phyloP scores from a whole-genome alignment of 169 alveolate genomes.

The Babesia ovis region DNA sequence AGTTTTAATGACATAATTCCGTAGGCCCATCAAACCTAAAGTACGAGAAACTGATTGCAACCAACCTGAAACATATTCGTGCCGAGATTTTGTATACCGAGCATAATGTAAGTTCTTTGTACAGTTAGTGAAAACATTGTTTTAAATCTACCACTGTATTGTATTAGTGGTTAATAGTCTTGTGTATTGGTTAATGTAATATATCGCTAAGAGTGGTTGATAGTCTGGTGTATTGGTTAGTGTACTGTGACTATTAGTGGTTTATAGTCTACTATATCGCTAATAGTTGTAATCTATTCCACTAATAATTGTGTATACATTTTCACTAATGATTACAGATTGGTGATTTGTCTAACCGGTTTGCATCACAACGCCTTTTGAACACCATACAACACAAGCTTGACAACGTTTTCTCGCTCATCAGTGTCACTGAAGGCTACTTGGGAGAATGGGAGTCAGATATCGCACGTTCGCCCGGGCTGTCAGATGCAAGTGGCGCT shows the following conservation, averaged over 20 bases:
- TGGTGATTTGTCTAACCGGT: constrained; percentile 58
- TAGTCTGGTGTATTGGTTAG: too few relatives aligned
- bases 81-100: constrained; percentile 65
- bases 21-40: constrained; percentile 45
- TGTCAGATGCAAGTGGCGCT: constrained; percentile 13
- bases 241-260: too few relatives aligned
- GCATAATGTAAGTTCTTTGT: constrained; percentile 47
- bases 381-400: constrained; percentile 53
- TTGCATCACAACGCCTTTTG: constrained; percentile 44
- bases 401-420: constrained; percentile 56
- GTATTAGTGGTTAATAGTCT: neutral
- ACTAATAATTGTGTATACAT: neutral
- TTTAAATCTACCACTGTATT: neutral
- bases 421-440: constrained; percentile 68
- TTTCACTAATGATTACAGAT: constrained; percentile 15
- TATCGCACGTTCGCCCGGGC: constrained; percentile 51
- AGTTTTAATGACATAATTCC: neutral
- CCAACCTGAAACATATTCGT: constrained; percentile 59
- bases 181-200: too few relatives aligned
- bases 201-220: too few relatives aligned
- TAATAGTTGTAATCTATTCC: neutral
- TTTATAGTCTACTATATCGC: too few relatives aligned
- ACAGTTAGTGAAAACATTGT: too few relatives aligned
- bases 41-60: constrained; percentile 59
- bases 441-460: constrained; percentile 60